phyloP scores from a whole-genome alignment of 257 asterid genomes.

The Solanum stenotomum region DNA sequence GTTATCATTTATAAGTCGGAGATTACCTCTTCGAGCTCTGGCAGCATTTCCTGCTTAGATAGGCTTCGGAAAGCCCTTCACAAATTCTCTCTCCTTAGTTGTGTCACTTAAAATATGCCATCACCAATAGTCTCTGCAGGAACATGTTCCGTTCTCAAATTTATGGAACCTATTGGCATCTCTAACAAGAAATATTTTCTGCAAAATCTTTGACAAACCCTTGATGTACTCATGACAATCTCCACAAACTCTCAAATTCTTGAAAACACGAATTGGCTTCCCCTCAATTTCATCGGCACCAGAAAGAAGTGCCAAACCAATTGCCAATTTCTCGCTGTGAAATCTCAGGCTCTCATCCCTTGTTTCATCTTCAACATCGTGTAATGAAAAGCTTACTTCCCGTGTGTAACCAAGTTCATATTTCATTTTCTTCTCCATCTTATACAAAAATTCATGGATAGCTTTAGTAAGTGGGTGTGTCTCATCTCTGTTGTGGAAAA shows the following conservation, averaged over 20 bases:
- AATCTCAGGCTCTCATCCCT: slow-evolving; percentile 35
- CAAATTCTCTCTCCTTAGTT: background rate
- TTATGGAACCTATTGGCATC: slow-evolving; percentile 45
- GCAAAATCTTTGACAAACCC: slow-evolving; percentile 34
- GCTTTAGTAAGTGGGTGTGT: slow-evolving; percentile 22
- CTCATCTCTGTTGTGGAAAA: slow-evolving; percentile 38
- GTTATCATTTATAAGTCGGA: background rate
- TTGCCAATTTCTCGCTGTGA: slow-evolving; percentile 47
- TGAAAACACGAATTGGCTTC: slow-evolving; percentile 27
- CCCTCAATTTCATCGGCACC: slow-evolving; percentile 16
- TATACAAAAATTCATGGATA: slow-evolving; percentile 23
- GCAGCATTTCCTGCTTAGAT: background rate
- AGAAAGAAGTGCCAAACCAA: slow-evolving; percentile 32
- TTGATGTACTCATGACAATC: slow-evolving; percentile 47
- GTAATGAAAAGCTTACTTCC: slow-evolving; percentile 31
- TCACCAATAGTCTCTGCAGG: slow-evolving; percentile 45
- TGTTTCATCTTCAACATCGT: slow-evolving; percentile 44
- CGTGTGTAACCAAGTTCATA: slow-evolving; percentile 26
- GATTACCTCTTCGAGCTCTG: background rate
- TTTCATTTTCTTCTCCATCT: slow-evolving; percentile 34
- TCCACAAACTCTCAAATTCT: slow-evolving; percentile 46
- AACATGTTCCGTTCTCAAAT: slow-evolving; percentile 39
- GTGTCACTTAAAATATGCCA: background rate
- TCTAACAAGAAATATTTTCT: slow-evolving; percentile 27
- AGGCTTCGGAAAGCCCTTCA: background rate